Base-by-base conservation (phyloP, 495 filamentous ascomycete genomes). In the Aspergillus sparsus region DNA sequence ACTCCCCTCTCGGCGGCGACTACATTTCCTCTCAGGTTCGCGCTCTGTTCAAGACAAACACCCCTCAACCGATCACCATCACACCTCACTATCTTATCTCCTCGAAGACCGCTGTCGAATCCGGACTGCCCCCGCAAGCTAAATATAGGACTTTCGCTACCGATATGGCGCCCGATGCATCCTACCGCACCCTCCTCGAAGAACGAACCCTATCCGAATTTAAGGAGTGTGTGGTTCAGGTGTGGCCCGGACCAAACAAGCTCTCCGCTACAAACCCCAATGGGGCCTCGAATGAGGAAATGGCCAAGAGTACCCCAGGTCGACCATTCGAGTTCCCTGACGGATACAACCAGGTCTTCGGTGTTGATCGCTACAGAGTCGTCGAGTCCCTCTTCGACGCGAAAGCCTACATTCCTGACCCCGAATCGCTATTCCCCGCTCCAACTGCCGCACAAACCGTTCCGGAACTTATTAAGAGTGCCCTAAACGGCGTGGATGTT, bases 291-390 rank as follows among this genome's bases (percentile, higher is more conserved):
- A 89, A 89, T 66, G 83, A 92, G 62, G 92, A 96, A 34, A 74
- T 83, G 36, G 86, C 83, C 13, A 83, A 78, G 59, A 74, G 69
- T 51, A 82, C 81, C 58, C 88, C 86, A 1, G 89, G 88, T 21
- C 87, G 91, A 27, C 89, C 93, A 6, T 98, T 97, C 71, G 94
- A 98, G 79, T 90, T 98, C 81, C 94, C 94, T 1, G 90, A 98
- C 69, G 92, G 94, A 13, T 89, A 85, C 77, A 98, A 98, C 78
- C 89, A 96, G 66, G 87, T 96, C 68, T 98, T 96, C 75, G 86
- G 89, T 53, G 81, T 85, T 41, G 92, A 97, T 68, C 86, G 95
- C 31, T 97, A 87, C 77, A 83, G 84, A 42, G 88, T 91, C 32
- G 84, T 87, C 7, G 94, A 98, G 71, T 91, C 89, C 27, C 81